Conservation (phyloP, 2,329 filamentous ascomycete species). For the Cordyceps javanica region DNA sequence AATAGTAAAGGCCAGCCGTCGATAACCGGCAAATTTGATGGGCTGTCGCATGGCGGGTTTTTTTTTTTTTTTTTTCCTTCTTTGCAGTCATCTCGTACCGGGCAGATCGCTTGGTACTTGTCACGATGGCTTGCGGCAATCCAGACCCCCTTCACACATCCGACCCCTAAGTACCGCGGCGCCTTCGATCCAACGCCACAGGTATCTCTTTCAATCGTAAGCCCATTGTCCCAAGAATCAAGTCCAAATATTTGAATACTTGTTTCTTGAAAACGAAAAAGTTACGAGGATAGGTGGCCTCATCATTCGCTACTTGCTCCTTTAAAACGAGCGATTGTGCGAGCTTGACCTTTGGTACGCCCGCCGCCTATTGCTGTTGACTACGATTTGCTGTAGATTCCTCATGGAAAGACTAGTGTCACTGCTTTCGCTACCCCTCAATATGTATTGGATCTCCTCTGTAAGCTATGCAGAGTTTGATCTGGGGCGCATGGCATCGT, state of each 20-base stretch:
- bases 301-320: background rate
- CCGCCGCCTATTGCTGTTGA: no score
- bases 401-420: no score
- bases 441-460: no score
- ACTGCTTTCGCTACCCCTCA: no score
- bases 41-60: background rate
- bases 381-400: no score
- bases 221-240: background rate
- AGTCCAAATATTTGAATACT: background rate
- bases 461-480: no score
- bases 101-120: background rate
- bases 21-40: background rate
- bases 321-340: background rate
- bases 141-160: background rate
- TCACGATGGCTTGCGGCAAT: background rate
- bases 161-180: background rate
- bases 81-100: background rate
- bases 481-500: no score
- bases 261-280: background rate
- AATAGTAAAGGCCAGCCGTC: background rate
- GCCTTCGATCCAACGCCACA: constrained; percentile 6
- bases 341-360: background rate
- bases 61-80: no score
- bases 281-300: background rate
- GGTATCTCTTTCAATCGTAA: background rate